Evolutionary conservation across 257 asterid species (phyloP), one percentile per base, ranked within the genome.

Genomic region (Ajuga chamaepitys): DNA sequence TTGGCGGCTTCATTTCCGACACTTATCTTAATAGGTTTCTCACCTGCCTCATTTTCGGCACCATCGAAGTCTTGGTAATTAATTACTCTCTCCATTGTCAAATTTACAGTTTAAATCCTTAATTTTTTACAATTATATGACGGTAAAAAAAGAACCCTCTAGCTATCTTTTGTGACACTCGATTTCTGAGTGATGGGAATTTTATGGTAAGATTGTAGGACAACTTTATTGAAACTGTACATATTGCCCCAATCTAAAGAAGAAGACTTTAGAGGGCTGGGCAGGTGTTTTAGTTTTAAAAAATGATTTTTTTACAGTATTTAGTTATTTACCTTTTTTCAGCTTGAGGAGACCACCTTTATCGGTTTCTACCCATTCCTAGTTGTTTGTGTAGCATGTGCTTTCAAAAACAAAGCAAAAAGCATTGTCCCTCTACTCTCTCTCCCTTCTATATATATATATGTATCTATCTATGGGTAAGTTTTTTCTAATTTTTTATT

Each of bases 1-100:
- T 86, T 59, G 95, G 91, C 58, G 91, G 77, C 16, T 82, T 82
- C 82, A 77, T 86, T 47, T 82, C 91, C 47, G 91, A 86, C 60
- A 80, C 86, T n/a, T 84, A 74, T 46, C 61, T 86, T 72, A 74
- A 72, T 78, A 32, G 91, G 56, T 84, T 86, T 73, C 74, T 72
- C 48, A 78, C 87, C n/a, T 74, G 81, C 61, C 51, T 84, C 57
- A 54, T 78, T 0, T 86, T 84, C 30, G 85, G 85, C 20, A 48
- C 69, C 1, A 63, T 84, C 18, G 85, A 84, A 74, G 77, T 82
- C 61, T 1, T 76, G 85, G 91, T 82, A 70, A 75, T 38, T 56
- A 24, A 34, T 8, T 16, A 18, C 12, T 17, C 18, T 13, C 37
- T n/a, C n/a, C n/a, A n/a, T n/a, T n/a, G n/a, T n/a, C n/a, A n/a